Evolutionary conservation across 2,329 filamentous ascomycete genomes (phyloP), one percentile per base, ranked within the genome.

Genomic region (Scedosporium aurantiacum): DNA sequence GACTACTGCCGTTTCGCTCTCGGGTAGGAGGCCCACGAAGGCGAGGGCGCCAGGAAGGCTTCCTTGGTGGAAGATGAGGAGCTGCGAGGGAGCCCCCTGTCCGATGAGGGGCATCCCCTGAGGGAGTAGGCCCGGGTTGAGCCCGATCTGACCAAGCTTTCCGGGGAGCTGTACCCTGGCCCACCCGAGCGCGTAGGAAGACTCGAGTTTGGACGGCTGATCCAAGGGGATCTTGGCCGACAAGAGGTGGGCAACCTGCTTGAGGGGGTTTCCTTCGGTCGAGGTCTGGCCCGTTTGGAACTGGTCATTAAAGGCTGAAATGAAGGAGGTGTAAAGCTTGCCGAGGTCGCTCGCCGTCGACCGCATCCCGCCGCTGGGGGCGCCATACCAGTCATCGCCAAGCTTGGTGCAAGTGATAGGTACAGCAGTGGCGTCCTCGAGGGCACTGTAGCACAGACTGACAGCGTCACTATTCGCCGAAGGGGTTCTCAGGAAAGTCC

Each of bases 401-500:
- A 16, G 18, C 41, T 47, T 52, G 23, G 5, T 21, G 37, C 14
- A 47, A 23, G 63, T 60, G 32, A 64, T 60, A 5, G 45, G 23
- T 10, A 37, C 45, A 1, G 40, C 40, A 1, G 55, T 47, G 25
- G 40, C 45, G 40, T 45, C 41, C 5, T 45, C 41, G 41, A 45
- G 41, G 41, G 41, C 41, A 45, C 14, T 45, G 41, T 45, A 45
- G 41, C 41, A 45, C 14, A 14, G 10, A 5, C 14, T 16, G 41
- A 45, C 41, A 12, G 14, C 18, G 41, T 45, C 41, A 18, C 5
- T 45, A 5, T 45, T 18, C 6, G 41, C 41, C 5, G 41, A 18
- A 1, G n/a, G 27, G 25, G 52, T 27, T 16, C 21, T 58, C 7
- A 61, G n/a, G 12, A 55, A 62, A 7, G 67, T 71, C 8, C 68